Evolutionary conservation across 768 basidiomycete genomes (phyloP), one percentile per base, ranked within the genome.

Genomic region (Pleurotus cornucopiae): DNA sequence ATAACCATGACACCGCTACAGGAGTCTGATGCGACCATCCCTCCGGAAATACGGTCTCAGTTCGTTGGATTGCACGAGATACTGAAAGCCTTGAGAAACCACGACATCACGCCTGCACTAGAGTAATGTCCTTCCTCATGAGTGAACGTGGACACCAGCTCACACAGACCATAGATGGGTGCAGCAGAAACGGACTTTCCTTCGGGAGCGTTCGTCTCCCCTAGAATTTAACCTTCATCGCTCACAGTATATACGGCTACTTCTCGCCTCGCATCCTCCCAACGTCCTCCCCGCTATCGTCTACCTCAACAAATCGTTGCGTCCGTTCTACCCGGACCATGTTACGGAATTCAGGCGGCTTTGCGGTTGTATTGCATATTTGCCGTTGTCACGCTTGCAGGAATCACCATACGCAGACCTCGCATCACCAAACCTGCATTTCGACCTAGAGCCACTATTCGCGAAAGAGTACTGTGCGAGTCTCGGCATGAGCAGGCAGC

Each of bases 201-300:
- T 97, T 11, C 75, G 75, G 46, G 70, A 76, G 4, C 85, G 88
- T 30, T 81, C 82, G 6, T 96, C 94, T 1, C 80, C 91, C 0
- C 80, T 99, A 9, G 91, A 94, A 62, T 99, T 96, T 67, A 76
- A 88, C 65, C 81, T 98, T 23, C 92, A 98, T 63, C 89, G 92
- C 23, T 94, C 92, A 7, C 88, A 94, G 67, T 98, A 91, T 67
- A 80, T 97, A 54, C 85, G 85, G 3, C 75, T 96, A 7, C 78
- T 95, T 16, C 75, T 89, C 47, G 75, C 82, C 26, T 78, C 81
- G 7, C 76, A 83, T 59, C 81, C 85, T 5, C 78, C 83, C 23
- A 72, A 86, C 62, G 75, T 79, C 30, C 57, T 73, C 3, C 73
- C 76, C 11, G 91, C 92, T 2, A 76, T 97, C 43, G 69, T 76